phyloP scores from a whole-genome alignment of 2,329 filamentous ascomycete genomes.

The Colletotrichum tabaci region DNA sequence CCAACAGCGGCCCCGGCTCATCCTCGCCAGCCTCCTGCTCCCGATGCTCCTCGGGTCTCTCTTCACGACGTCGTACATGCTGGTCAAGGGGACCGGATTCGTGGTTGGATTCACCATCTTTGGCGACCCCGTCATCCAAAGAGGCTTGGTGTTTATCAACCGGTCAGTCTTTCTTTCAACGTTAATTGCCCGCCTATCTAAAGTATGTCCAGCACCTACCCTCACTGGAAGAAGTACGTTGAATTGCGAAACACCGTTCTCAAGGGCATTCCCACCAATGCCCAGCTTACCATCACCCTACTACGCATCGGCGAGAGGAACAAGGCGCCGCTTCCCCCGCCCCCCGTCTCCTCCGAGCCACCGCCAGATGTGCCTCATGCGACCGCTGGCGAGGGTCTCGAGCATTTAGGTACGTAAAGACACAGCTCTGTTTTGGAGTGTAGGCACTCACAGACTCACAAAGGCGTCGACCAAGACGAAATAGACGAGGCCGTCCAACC shows the following conservation, averaged over 20 bases:
- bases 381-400: constrained; percentile 57
- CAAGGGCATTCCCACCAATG: constrained; percentile 88
- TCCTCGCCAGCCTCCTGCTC: constrained; percentile 67
- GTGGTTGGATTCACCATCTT: constrained; percentile 83
- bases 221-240: constrained; percentile 82
- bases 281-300: constrained; percentile 85
- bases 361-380: constrained; percentile 60
- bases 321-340: constrained; percentile 81
- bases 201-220: constrained; percentile 62
- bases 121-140: constrained; percentile 80
- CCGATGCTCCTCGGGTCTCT: constrained; percentile 68
- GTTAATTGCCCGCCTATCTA: constrained; percentile 42
- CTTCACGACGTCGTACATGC: constrained; percentile 70
- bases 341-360: constrained; percentile 54
- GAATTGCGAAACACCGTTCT: constrained; percentile 83
- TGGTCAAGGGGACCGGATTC: constrained; percentile 77
- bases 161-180: constrained; percentile 52
- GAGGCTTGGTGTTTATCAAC: constrained; percentile 72
- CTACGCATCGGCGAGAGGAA: constrained; percentile 87
- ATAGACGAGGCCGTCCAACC: constrained; percentile 73
- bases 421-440: too few relatives aligned
- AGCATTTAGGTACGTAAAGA: constrained; percentile 51
- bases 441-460: constrained; percentile 45
- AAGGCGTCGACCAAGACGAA: constrained; percentile 72
- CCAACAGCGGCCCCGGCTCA: constrained; percentile 64